Percentiles rank a stretch among this genome's conserved stretches.
Conservation (phyloP, 1,139 yeast species). For the Saccharomycopsis hybrid region DNA sequence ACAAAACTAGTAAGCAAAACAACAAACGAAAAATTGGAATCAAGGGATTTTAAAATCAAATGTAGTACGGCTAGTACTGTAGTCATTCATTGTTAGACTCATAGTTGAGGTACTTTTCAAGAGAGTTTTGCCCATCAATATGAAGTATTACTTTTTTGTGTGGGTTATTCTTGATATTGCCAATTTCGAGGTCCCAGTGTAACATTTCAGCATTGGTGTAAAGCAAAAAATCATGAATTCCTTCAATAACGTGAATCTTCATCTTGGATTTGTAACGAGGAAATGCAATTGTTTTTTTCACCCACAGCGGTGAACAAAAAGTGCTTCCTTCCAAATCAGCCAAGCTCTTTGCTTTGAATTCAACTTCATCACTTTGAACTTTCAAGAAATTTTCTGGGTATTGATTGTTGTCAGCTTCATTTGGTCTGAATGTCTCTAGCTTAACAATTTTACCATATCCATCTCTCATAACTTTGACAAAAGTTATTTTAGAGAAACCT, state of each 20-base stretch:
- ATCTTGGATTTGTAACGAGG: conserved; percentile 41
- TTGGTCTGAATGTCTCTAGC: conserved; percentile 30
- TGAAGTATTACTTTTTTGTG: not conserved
- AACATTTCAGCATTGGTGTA: conserved; percentile 29
- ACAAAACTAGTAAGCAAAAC: no score
- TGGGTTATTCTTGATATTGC: not conserved
- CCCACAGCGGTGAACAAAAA: conserved; percentile 28
- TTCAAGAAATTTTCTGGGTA: conserved; percentile 16
- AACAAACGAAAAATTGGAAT: no score
- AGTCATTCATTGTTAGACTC: no score
- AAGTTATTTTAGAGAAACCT: conserved; percentile 26
- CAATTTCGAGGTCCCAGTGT: conserved; percentile 25
- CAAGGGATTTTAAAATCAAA: no score
- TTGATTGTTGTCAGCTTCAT: conserved; percentile 18
- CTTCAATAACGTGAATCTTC: conserved; percentile 35
- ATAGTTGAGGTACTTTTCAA: no score
- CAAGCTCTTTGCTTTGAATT: not conserved
- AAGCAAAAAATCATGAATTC: conserved; percentile 24
- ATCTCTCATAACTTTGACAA: conserved; percentile 35
- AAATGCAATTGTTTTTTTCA: conserved; percentile 36
- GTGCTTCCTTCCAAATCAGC: not conserved
- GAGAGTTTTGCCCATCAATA: not conserved
- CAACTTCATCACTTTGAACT: conserved; percentile 11
- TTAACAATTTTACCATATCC: conserved; percentile 33
- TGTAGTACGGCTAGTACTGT: no score